Evolutionary conservation across 2,329 filamentous ascomycete genomes (phyloP), one percentile per base, ranked within the genome.

Genomic region (Sporothrix pseudoabietina): DNA sequence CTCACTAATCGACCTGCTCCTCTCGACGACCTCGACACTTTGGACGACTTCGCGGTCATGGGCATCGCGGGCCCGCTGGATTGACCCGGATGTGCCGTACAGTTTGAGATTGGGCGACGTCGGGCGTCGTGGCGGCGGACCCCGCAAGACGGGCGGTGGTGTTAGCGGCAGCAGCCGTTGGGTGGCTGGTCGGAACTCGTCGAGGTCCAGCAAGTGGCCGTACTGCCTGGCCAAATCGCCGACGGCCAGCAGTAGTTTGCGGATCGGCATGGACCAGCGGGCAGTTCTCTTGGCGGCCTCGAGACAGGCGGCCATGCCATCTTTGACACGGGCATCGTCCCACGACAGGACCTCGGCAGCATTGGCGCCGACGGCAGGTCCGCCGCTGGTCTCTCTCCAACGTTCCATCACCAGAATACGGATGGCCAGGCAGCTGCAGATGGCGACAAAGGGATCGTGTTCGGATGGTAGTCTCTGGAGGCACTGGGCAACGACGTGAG

Each of bases 371-470:
- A 35, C 14, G 5, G 41, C 63, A 1, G n/a, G 61, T 14, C 22
- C 63, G 63, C 35, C 39, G 9, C 55, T 35, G 2, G 12, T 22
- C 22, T 71, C 54, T 5, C 35, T 9, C 69, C 44, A 52, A 3
- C 69, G 30, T 52, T 71, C 69, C 44, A 44, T 55, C n/a, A 71
- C 52, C 8, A 71, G 12, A 4, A 52, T 59, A 22, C 69, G 69
- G 3, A 71, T 71, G 19, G 69, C 69, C 1, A 71, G 39, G 22
- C 52, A 71, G 69, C 52, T 59, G 52, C 69, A 59, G 52, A 71
- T 71, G 35, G 69, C 69, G 22, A 71, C 22, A 44, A 71, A 71
- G 7, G 69, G 69, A 35, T 71, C 69, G 26, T 71, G 69, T 22
- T 71, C 52, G 1, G 52, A 9, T 0, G 35, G 19, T 14, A 59